A percentile compares a stretch with the other conserved stretches of the same genome.
These are phyloP conservation scores for Daphne laureola DNA, from an alignment of 441 rosid species.

Conservation along the genomic window DNA sequence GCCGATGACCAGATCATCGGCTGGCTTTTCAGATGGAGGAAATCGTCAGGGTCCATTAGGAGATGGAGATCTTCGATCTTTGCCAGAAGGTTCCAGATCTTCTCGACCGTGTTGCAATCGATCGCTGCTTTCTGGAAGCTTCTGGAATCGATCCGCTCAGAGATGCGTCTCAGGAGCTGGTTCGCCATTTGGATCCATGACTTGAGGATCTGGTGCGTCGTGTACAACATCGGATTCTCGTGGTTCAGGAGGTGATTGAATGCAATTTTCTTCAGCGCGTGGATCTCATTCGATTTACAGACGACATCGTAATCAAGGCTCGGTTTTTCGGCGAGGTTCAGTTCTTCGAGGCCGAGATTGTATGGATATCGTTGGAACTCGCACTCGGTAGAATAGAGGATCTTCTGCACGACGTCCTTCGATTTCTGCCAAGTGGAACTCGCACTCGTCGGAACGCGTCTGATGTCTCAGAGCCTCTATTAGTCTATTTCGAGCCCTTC, in stretches of 20 bases:
- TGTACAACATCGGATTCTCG: slow-evolving; percentile 56
- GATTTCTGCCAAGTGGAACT: slow-evolving; percentile 65
- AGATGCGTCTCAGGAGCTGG: slow-evolving; percentile 35
- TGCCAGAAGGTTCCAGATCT: slow-evolving; percentile 54
- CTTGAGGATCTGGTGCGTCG: slow-evolving; percentile 66
- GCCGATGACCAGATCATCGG: slow-evolving; percentile 26
- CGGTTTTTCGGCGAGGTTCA: slow-evolving; percentile 58
- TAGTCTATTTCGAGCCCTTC: no score
- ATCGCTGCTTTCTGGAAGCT: slow-evolving; percentile 35
- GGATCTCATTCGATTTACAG: slow-evolving; percentile 48
- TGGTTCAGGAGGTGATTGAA: slow-evolving; percentile 42
- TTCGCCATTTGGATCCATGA: slow-evolving; percentile 53
- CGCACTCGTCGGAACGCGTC: no score
- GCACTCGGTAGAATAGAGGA: slow-evolving; percentile 48
- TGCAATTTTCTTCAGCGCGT: slow-evolving; percentile 35
- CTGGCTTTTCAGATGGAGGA: slow-evolving; percentile 51
- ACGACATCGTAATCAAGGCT: slow-evolving; percentile 63
- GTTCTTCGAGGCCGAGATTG: slow-evolving; percentile 73
- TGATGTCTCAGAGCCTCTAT: no score
- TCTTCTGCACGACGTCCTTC: slow-evolving; percentile 46
- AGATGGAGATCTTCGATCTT: slow-evolving; percentile 64
- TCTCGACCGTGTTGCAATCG: slow-evolving; percentile 51
- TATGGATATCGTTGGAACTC: slow-evolving; percentile 58
- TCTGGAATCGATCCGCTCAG: slow-evolving; percentile 24
- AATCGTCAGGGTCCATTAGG: slow-evolving; percentile 74